These are phyloP conservation scores for Fomitopsis palustris DNA, from an alignment of 1,284 basidiomycete species.

Conservation along the genomic window DNA sequence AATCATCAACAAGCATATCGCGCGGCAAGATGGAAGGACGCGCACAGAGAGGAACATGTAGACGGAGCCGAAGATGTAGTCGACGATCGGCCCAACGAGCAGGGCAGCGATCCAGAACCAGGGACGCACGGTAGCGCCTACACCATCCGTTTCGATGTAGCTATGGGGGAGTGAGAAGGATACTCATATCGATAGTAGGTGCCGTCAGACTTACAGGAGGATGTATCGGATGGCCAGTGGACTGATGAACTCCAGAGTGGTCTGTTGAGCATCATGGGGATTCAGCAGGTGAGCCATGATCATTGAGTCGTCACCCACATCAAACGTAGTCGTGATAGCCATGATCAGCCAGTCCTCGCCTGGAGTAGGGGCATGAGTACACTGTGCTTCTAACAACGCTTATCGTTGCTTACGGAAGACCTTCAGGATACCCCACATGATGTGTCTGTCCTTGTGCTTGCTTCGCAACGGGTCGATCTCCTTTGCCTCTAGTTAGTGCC, in stretches of 20 bases:
- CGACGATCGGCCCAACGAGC: conserved; percentile 52
- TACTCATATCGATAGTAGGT: not conserved
- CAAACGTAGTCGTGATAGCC: conserved; percentile 12
- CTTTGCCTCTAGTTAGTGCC: conserved; percentile 11
- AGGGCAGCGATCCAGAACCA: conserved; percentile 65
- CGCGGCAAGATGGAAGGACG: not conserved
- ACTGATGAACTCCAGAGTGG: conserved; percentile 43
- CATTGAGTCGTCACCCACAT: not conserved
- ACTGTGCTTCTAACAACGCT: not conserved
- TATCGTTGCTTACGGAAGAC: conserved; percentile 14
- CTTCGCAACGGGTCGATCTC: conserved; percentile 27
- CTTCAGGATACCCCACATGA: conserved; percentile 26
- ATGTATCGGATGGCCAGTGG: conserved; percentile 29
- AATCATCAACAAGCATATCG: not conserved
- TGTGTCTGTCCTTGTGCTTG: conserved; percentile 16
- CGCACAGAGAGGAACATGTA: conserved; percentile 46
- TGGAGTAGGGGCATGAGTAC: conserved; percentile 17
- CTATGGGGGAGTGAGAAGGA: conserved; percentile 11
- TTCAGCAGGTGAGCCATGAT: no score
- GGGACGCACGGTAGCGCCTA: conserved; percentile 37
- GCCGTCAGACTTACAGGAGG: not conserved
- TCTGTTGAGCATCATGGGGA: conserved; percentile 26
- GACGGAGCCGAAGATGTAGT: conserved; percentile 40
- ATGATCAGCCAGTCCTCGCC: conserved; percentile 22
- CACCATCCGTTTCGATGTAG: conserved; percentile 42